Evolutionary conservation across 352 stramenopile genomes (phyloP), one percentile per base, ranked within the genome.

Genomic region (Pythium rhizo-oryzae): DNA sequence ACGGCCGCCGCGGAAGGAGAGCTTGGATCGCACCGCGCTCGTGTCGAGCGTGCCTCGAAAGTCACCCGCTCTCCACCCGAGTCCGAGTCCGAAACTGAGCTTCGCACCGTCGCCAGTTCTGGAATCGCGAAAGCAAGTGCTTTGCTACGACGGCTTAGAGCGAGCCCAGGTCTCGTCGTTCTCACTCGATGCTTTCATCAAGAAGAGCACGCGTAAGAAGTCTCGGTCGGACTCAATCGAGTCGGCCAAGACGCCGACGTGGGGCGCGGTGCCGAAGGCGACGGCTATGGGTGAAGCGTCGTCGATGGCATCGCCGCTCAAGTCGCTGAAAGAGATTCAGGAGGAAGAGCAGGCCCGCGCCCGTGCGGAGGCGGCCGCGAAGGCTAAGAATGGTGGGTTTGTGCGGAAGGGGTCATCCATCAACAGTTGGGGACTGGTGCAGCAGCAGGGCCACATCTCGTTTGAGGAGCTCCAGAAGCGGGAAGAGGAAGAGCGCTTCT

Each of bases 391-490:
- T 49, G 70, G 79, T 16, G 65, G 69, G 9, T 73, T 71, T 62
- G 56, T 66, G 1, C 72, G 74, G 12, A 78, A 74, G 19, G 39
- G 72, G 23, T 87, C 79, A 8, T 91, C 84, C 3, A 65, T 91
- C 9, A 93, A 93, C 55, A 90, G 84, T 46, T 93, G 84, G 84
- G 84, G 84, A 0, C 49, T 91, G 6, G 84, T 77, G 18, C 74
- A 82, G 19, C 35, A 74, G 19, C 72, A 73, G 21, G 56, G 66
- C 28, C 77, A 84, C 59, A 74, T 93, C 7, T 90, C 84, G 41
- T 75, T 93, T 21, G 71, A 79, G 1, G 82, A 90, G 47, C 72
- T 93, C 6, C 84, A 93, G 59, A 75, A 82, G 43, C 56, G 87
- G 19, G 76, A 93, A 54, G 79, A 81, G 33, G 73, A 92, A 50